These are phyloP conservation scores for Ustilago shanxiensis DNA, from an alignment of 1,284 basidiomycete genomes.

Conservation along the genomic window DNA sequence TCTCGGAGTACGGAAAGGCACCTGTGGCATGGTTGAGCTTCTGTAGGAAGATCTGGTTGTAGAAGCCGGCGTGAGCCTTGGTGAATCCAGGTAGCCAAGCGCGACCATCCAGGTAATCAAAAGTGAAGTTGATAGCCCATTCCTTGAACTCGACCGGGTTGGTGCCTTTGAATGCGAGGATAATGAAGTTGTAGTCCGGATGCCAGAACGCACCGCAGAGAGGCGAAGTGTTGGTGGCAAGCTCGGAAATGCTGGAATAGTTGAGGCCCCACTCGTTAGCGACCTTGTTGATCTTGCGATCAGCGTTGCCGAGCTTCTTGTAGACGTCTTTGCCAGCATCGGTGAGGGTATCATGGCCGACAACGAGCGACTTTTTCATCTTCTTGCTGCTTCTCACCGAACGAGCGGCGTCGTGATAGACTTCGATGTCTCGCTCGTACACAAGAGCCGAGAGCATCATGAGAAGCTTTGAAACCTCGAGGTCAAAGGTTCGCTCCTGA, in stretches of 20 bases:
- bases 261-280: conserved; percentile 52
- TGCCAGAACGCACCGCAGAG: conserved; percentile 50
- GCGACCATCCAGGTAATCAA: conserved; percentile 44
- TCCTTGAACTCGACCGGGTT: conserved; percentile 70
- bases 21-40: conserved; percentile 30
- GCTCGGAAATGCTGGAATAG: conserved; percentile 46
- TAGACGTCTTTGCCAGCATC: conserved; percentile 24
- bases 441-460: conserved; percentile 49
- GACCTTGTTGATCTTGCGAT: conserved; percentile 37
- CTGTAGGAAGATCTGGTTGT: conserved; percentile 52
- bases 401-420: conserved; percentile 27
- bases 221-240: conserved; percentile 51
- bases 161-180: conserved; percentile 66
- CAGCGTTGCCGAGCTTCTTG: conserved; percentile 27
- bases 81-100: conserved; percentile 49
- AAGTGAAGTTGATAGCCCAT: conserved; percentile 70
- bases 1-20: conserved; percentile 44
- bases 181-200: conserved; percentile 49
- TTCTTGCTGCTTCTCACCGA: conserved; percentile 13
- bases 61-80: conserved; percentile 53
- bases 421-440: conserved; percentile 40
- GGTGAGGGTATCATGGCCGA: conserved; percentile 23
- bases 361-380: conserved; percentile 15
- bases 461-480: conserved; percentile 48
- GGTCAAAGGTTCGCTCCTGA: conserved; percentile 54